Evolutionary conservation across 495 filamentous ascomycete genomes (phyloP).

Genomic region (Penicillium riverlandense): DNA sequence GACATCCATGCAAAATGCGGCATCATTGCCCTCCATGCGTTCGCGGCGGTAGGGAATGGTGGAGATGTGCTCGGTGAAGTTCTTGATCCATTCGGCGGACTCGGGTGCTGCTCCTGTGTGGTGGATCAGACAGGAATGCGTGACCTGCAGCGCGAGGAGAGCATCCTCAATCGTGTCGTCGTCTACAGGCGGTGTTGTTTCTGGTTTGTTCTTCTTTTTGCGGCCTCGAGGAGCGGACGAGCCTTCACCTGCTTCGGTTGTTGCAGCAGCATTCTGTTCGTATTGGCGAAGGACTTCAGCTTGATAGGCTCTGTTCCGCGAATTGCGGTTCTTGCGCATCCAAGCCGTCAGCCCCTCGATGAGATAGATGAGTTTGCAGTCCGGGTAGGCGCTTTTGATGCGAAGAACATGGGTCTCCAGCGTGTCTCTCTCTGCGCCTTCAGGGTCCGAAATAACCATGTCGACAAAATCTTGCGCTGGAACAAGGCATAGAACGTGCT

Average conservation of each 20-base stretch:
- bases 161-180: constrained; percentile 70
- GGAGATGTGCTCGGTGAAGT: constrained; percentile 76
- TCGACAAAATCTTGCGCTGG: constrained; percentile 63
- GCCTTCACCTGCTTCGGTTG: constrained; percentile 15
- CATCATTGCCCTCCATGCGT: constrained; percentile 39
- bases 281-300: constrained; percentile 56
- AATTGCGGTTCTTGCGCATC: constrained; percentile 64
- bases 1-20: constrained; percentile 74
- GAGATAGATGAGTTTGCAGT: constrained; percentile 59
- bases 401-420: constrained; percentile 54
- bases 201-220: constrained; percentile 30
- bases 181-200: constrained; percentile 46
- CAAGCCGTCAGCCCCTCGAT: constrained; percentile 64
- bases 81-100: constrained; percentile 69
- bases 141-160: constrained; percentile 63
- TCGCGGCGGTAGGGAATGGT: constrained; percentile 62
- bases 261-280: constrained; percentile 1
- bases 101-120: constrained; percentile 57
- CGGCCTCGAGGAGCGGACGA: constrained; percentile 13
- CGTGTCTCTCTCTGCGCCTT: constrained; percentile 25
- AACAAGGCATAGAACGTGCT: constrained; percentile 60
- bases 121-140: constrained; percentile 61
- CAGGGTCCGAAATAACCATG: constrained; percentile 39
- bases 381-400: constrained; percentile 47
- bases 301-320: constrained; percentile 59